phyloP scores from a whole-genome alignment of 140 eudicot genomes.

The Erigeron philadelphicus region DNA sequence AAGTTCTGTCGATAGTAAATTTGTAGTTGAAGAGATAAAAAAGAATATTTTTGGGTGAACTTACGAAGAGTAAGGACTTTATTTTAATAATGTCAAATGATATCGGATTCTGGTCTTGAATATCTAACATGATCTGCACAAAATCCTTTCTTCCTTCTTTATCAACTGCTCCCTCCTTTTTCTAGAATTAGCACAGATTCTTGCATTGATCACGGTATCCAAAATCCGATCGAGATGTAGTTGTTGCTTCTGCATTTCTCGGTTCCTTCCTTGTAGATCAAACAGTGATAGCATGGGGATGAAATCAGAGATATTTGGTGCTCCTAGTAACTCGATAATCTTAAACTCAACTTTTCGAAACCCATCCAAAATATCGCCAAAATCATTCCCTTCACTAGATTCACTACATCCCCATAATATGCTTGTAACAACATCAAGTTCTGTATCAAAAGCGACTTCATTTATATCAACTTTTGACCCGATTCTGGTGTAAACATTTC shows the following conservation, averaged over 20 bases:
- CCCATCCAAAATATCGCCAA: constrained; percentile 26
- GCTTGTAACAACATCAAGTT: constrained; percentile 27
- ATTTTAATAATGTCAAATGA: constrained; percentile 34
- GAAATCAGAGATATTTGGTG: constrained; percentile 43
- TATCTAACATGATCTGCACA: constrained; percentile 40
- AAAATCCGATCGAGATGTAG: constrained; percentile 28
- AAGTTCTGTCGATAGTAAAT: neutral
- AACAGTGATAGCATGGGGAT: constrained; percentile 34
- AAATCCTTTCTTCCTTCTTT: constrained; percentile 36
- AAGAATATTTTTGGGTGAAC: neutral
- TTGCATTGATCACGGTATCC: constrained; percentile 30
- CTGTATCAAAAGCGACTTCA: constrained; percentile 19
- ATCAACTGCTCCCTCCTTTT: constrained; percentile 6
- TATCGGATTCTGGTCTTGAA: constrained; percentile 34
- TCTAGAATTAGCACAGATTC: constrained; percentile 20
- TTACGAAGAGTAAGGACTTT: constrained; percentile 43
- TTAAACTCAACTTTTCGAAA: constrained; percentile 32
- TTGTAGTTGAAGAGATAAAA: neutral
- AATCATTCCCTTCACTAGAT: constrained; percentile 25
- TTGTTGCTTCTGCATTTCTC: constrained; percentile 20
- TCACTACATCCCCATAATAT: constrained; percentile 33
- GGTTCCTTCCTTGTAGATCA: constrained; percentile 38
- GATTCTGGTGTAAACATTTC: neutral
- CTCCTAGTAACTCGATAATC: constrained; percentile 26
- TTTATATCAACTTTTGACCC: constrained; percentile 17